These are phyloP conservation scores for Phytophthora ohioensis DNA, from an alignment of 352 stramenopile genomes.

Conservation along the genomic window DNA sequence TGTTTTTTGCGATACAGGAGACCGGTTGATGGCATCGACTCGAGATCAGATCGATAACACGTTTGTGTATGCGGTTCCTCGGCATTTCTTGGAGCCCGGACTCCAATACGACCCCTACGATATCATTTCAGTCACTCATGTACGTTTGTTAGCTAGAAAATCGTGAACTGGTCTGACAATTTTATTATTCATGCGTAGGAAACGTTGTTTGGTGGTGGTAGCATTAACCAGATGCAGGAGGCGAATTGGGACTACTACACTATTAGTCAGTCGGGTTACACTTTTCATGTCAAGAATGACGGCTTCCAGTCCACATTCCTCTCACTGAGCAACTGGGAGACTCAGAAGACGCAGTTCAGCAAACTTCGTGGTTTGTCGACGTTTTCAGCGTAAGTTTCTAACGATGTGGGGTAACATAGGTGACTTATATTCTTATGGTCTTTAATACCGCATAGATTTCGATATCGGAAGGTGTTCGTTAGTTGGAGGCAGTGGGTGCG, in stretches of 20 bases:
- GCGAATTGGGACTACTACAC: slow-evolving; percentile 78
- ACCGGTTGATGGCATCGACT: slow-evolving; percentile 29
- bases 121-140: slow-evolving; percentile 66
- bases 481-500: slow-evolving; percentile 67
- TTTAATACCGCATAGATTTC: slow-evolving; percentile 46
- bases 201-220: slow-evolving; percentile 34
- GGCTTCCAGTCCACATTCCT: slow-evolving; percentile 54
- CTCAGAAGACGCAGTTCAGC: slow-evolving; percentile 56
- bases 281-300: slow-evolving; percentile 68
- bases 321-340: slow-evolving; percentile 57
- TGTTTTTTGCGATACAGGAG: slow-evolving; percentile 8
- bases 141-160: slow-evolving; percentile 23
- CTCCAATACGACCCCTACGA: slow-evolving; percentile 75
- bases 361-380: slow-evolving; percentile 41
- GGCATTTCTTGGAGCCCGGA: slow-evolving; percentile 56
- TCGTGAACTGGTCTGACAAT: too few relatives aligned
- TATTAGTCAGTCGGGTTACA: slow-evolving; percentile 61
- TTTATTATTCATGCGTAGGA: slow-evolving; percentile 7
- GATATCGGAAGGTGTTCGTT: slow-evolving; percentile 73
- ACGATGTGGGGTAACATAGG: too few relatives aligned
- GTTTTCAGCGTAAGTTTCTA: slow-evolving; percentile 57
- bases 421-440: too few relatives aligned
- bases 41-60: slow-evolving; percentile 43
- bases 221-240: slow-evolving; percentile 36
- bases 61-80: slow-evolving; percentile 75